Conservation (phyloP, 768 basidiomycete genomes). For the Auricularia sp. region DNA sequence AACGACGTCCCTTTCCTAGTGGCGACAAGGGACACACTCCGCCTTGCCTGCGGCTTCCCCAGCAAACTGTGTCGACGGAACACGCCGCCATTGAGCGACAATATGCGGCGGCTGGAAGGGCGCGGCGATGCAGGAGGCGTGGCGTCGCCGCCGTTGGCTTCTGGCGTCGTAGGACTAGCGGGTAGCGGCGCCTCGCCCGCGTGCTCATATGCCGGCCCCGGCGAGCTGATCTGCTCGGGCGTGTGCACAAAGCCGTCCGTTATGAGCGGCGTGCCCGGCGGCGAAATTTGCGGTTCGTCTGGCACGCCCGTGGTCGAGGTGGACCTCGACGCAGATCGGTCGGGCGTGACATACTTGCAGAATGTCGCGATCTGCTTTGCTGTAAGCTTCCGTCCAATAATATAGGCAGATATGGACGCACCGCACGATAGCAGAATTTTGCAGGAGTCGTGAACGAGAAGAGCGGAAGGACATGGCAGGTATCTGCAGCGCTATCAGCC, state of each 20-base stretch:
- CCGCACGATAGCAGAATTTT: constrained; percentile 64
- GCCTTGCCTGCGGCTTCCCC: neutral
- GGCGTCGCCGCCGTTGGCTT: neutral
- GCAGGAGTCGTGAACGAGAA: constrained; percentile 58
- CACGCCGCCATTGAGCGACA: neutral
- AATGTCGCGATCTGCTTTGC: constrained; percentile 15
- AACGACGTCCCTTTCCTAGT: neutral
- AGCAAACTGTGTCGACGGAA: neutral
- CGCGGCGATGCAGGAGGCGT: neutral
- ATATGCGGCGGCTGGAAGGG: neutral
- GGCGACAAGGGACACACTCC: neutral
- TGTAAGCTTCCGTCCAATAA: neutral
- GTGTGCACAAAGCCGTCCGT: neutral
- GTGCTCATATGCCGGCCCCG: neutral
- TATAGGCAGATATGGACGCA: neutral
- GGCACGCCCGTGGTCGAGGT: neutral
- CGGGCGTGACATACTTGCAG: constrained; percentile 16
- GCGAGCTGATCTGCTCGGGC: neutral
- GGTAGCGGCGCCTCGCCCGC: neutral
- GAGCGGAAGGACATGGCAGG: constrained; percentile 66
- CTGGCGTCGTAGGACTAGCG: neutral
- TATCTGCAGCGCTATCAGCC: neutral
- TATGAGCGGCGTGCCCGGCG: neutral
- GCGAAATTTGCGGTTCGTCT: neutral
- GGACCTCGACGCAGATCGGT: neutral